Evolutionary conservation across 176 grass and related monocot genomes (phyloP).

Genomic region (Aegilops speltoides): DNA sequence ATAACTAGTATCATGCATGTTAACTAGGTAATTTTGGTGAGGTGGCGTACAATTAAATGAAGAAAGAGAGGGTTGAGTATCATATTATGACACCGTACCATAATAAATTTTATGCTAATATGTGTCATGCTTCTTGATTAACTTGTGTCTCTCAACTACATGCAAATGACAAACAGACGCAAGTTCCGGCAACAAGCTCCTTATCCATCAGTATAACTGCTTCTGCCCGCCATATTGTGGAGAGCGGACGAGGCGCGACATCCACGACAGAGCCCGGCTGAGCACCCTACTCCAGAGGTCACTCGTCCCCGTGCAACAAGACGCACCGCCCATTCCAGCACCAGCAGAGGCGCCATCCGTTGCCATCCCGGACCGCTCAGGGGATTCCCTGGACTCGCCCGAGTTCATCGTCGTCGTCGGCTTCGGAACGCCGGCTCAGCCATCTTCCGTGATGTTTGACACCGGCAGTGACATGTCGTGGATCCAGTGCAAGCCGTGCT

Average conservation of each 20-base stretch:
- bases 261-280: conserved; percentile 24
- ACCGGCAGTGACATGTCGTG: conserved; percentile 76
- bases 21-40: no score
- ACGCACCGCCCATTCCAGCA: not conserved
- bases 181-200: conserved; percentile 13
- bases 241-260: not conserved
- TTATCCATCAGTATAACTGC: not conserved
- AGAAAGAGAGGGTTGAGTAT: no score
- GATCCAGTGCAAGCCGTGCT: conserved; percentile 75
- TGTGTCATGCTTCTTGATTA: no score
- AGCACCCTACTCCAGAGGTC: conserved; percentile 3
- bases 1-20: no score
- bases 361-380: conserved; percentile 33
- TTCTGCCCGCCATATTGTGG: not conserved
- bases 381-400: conserved; percentile 18
- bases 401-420: conserved; percentile 61
- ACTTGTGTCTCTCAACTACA: no score
- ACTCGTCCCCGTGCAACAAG: not conserved
- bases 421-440: conserved; percentile 50
- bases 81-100: no score
- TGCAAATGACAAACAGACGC: no score
- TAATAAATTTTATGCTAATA: no score
- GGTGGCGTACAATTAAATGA: no score
- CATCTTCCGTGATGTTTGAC: conserved; percentile 41
- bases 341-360: not conserved